phyloP scores from a whole-genome alignment of 768 basidiomycete genomes.

The Dioszegia aurantiaca region DNA sequence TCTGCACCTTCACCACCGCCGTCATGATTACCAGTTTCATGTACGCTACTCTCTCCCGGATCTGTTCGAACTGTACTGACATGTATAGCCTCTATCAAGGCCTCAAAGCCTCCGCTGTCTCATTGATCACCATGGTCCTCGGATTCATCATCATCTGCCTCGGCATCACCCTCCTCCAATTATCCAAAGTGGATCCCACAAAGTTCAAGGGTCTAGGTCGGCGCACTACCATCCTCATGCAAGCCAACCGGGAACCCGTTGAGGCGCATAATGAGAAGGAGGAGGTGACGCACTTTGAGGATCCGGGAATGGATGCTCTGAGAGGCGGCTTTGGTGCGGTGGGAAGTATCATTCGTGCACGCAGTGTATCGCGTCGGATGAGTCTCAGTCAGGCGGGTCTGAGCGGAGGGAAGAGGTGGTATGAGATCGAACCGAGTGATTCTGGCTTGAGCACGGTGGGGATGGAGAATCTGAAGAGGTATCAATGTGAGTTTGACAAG shows the following conservation, averaged over 20 bases:
- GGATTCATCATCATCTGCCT: slow-evolving; percentile 71
- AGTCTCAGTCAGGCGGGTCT: slow-evolving; percentile 20
- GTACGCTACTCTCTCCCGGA: not conserved
- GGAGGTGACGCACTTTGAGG: slow-evolving; percentile 65
- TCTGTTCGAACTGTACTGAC: not conserved
- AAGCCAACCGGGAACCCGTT: slow-evolving; percentile 72
- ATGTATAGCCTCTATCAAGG: slow-evolving; percentile 74
- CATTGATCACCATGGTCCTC: slow-evolving; percentile 85
- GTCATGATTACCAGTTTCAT: slow-evolving; percentile 61
- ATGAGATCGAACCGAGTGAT: slow-evolving; percentile 8
- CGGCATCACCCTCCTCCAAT: slow-evolving; percentile 91
- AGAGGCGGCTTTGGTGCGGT: slow-evolving; percentile 87
- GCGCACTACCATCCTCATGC: slow-evolving; percentile 80
- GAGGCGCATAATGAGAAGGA: slow-evolving; percentile 67
- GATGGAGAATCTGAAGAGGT: slow-evolving; percentile 64
- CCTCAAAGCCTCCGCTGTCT: slow-evolving; percentile 67
- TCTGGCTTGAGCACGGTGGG: slow-evolving; percentile 50
- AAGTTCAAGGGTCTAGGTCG: slow-evolving; percentile 72
- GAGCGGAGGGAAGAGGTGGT: slow-evolving; percentile 35
- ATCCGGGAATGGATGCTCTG: slow-evolving; percentile 88
- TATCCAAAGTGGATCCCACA: slow-evolving; percentile 69
- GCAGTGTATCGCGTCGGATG: slow-evolving; percentile 39
- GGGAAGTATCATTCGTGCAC: slow-evolving; percentile 73
- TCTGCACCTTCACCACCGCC: slow-evolving; percentile 55
- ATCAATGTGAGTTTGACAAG: slow-evolving; percentile 57